Base-by-base conservation (phyloP, 2,329 filamentous ascomycete species). In the Dactylellina sp. region DNA sequence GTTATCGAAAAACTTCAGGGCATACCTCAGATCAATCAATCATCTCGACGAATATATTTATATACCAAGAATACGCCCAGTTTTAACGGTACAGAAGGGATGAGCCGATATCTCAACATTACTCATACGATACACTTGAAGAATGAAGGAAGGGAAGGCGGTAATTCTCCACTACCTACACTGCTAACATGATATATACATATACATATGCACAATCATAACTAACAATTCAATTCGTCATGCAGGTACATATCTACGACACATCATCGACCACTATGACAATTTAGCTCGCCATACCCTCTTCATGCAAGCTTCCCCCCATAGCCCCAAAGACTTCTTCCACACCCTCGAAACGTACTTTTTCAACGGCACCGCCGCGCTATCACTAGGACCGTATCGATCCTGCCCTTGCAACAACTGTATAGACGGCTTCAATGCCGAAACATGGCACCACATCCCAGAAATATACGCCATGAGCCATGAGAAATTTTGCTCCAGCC, bases 111-210 rank as follows among this genome's bases (percentile, higher is more conserved):
- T 42, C 35, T 55, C 7, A 39, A 40, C 14, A 55, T 55, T 12
- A 55, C n/a, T 24, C 12, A 55, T 24, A 55, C 50, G 1, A n/a
- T 40, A 9, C 11, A 39, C 24, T 14, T 44, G 20, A 35, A 35
- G 2, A 57, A 57, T 20, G 53, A 57, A 44, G 53, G 53, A 14
- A 57, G 39, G 40, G 53, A 57, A 32, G 53, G 53, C 14, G 53
- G 37, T 57, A 44, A 42, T 20, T 44, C 7, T 35, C 22, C n/a
- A n/a, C n/a, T n/a, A n/a, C n/a, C n/a, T n/a, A n/a, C n/a, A n/a
- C n/a, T n/a, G n/a, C 18, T 7, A 18, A n/a, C 12, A 39, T 39
- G 1, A 2, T 40, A n/a, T 12, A 7, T 55, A 37, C 3, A 4
- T 40, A 3, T 24, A 16, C 6, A 40, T 7, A 40, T 4, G 6